phyloP scores from a whole-genome alignment of 148 eudicot species.

The Persicaria tinctoria region DNA sequence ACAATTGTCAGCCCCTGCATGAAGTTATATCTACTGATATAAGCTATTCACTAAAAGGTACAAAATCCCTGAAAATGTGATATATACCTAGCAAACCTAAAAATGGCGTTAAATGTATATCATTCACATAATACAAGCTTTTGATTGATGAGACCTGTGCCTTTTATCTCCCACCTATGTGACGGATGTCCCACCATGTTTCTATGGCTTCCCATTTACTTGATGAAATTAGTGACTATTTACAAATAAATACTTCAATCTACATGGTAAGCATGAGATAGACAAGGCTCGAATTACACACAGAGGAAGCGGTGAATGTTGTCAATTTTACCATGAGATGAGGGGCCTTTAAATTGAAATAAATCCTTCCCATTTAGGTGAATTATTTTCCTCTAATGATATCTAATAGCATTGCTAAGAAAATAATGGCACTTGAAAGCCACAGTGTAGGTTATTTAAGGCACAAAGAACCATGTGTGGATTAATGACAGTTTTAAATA shows the following conservation, averaged over 20 bases:
- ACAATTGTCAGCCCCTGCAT: constrained; percentile 92
- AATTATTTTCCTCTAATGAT: neutral
- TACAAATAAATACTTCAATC: neutral
- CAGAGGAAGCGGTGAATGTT: too few relatives aligned
- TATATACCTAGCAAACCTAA: neutral
- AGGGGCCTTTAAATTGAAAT: neutral
- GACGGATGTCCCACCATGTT: neutral
- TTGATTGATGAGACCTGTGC: neutral
- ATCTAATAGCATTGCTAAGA: neutral
- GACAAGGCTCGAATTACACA: neutral
- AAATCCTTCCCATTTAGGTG: neutral
- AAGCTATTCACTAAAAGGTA: neutral
- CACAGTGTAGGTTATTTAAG: neutral
- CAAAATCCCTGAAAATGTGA: neutral
- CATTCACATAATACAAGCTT: neutral
- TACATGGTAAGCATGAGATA: neutral
- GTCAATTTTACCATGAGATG: neutral
- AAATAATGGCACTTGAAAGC: neutral
- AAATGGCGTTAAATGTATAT: neutral
- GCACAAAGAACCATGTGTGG: neutral
- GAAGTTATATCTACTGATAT: neutral
- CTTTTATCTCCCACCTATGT: neutral
- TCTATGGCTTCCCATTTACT: neutral
- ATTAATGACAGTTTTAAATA: neutral
- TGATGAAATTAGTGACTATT: neutral